phyloP scores from a whole-genome alignment of 23 red algal genomes.

The Gracilaria vermiculophylla region DNA sequence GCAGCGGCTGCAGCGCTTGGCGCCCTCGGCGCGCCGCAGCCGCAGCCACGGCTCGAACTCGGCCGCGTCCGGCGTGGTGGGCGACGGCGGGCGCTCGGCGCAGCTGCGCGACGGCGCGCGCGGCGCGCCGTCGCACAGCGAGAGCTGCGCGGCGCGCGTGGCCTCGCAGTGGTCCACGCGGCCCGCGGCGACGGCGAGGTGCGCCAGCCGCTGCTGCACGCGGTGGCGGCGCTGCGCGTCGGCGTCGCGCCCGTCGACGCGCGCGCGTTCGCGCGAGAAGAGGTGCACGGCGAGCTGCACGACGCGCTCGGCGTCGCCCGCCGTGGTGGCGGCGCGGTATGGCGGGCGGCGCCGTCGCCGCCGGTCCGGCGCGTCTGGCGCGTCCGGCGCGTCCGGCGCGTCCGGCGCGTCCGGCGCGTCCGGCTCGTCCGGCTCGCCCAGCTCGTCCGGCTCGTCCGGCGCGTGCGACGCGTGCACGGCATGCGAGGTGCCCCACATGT shows the following conservation, averaged over 20 bases:
- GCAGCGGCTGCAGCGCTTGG: conserved; percentile 59
- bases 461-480: neutral
- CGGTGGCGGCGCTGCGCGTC: neutral
- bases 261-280: neutral
- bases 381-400: neutral
- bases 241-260: too few relatives aligned
- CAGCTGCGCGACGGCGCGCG: neutral
- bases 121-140: neutral
- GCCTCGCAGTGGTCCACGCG: neutral
- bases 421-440: too few relatives aligned
- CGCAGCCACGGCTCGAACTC: conserved; percentile 22
- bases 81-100: neutral
- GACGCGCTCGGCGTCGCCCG: neutral
- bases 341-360: conserved; percentile 13
- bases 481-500: conserved; percentile 1
- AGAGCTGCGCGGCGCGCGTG: neutral
- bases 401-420: neutral
- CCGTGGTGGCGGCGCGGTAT: conserved; percentile 25
- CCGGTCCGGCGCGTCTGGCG: neutral
- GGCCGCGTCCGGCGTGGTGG: conserved; percentile 9
- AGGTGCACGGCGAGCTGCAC: neutral
- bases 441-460: neutral
- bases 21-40: conserved; percentile 27
- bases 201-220: neutral
- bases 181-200: neutral